phyloP scores from a whole-genome alignment of 345 rosid genomes.

The Cochlearia excelsa region DNA sequence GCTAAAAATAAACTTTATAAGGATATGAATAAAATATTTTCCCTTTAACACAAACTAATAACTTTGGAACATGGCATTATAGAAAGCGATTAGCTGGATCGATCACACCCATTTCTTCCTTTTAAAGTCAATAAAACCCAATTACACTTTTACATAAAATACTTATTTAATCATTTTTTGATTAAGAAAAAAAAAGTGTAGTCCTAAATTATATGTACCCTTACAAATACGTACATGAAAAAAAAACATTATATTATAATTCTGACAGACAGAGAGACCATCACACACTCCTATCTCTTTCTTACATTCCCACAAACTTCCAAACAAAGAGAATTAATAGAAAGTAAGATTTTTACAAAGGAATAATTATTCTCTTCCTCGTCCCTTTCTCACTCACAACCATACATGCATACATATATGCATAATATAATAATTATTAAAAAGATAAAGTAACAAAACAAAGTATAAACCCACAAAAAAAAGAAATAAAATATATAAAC shows the following conservation, averaged over 20 bases:
- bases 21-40: conserved; percentile 29
- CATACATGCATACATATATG: conserved; percentile 16
- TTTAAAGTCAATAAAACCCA: conserved; percentile 48
- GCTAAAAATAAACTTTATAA: conserved; percentile 72
- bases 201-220: conserved; percentile 34
- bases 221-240: conserved; percentile 31
- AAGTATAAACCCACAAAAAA: no score
- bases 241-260: background rate
- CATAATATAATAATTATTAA: background rate
- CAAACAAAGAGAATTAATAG: conserved; percentile 89
- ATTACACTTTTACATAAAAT: conserved; percentile 29
- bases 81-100: conserved; percentile 53
- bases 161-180: conserved; percentile 36
- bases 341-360: conserved; percentile 76
- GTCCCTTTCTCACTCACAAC: conserved; percentile 37
- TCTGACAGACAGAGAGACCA: conserved; percentile 36
- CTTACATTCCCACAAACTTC: conserved; percentile 75
- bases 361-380: conserved; percentile 35
- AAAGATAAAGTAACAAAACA: background rate
- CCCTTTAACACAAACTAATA: conserved; percentile 43
- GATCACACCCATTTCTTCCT: conserved; percentile 43
- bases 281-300: conserved; percentile 32
- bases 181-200: conserved; percentile 30
- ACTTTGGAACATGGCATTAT: conserved; percentile 53
- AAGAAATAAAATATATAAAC: conserved; percentile 28